A percentile compares a stretch with the other conserved stretches of the same genome.
Conservation (phyloP, 2,329 filamentous ascomycete genomes). For the Hypoxylon sp. region DNA sequence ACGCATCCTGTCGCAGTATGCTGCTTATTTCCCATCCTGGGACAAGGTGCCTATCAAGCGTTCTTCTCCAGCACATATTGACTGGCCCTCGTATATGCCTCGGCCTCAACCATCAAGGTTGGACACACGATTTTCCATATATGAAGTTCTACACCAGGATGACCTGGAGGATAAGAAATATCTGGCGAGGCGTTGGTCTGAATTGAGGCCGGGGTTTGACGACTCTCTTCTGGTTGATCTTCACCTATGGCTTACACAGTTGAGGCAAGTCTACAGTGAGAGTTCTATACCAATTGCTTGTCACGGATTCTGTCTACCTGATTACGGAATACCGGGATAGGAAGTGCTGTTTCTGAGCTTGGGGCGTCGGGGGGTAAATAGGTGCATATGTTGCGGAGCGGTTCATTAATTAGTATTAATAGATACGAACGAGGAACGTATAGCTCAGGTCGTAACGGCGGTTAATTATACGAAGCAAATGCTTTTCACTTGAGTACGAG, state of each 20-base stretch:
- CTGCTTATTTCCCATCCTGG: constrained; percentile 23
- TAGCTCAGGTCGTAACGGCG: not conserved
- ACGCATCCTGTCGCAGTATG: constrained; percentile 14
- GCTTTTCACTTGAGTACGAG: not conserved
- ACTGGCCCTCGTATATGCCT: not conserved
- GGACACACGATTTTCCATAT: constrained; percentile 23
- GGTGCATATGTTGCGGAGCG: not conserved
- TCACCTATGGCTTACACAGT: constrained; percentile 8
- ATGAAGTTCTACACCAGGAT: constrained; percentile 10
- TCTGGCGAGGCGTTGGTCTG: not conserved
- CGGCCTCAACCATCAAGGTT: constrained; percentile 1
- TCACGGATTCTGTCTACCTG: constrained; percentile 32
- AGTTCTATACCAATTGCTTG: constrained; percentile 1
- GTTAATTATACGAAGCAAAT: not conserved
- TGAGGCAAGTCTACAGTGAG: not conserved
- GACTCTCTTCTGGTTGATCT: constrained; percentile 18
- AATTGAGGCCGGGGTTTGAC: not conserved
- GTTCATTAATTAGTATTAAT: not conserved
- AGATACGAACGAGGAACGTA: not conserved
- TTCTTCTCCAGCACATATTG: not conserved
- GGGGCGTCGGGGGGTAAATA: not conserved
- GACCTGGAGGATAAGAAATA: constrained; percentile 7
- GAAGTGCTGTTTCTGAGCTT: not conserved
- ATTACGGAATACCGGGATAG: constrained; percentile 28
- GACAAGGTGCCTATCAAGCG: not conserved